These are phyloP conservation scores for Alternaria sp. DNA, from an alignment of 2,329 filamentous ascomycete species.

Conservation along the genomic window DNA sequence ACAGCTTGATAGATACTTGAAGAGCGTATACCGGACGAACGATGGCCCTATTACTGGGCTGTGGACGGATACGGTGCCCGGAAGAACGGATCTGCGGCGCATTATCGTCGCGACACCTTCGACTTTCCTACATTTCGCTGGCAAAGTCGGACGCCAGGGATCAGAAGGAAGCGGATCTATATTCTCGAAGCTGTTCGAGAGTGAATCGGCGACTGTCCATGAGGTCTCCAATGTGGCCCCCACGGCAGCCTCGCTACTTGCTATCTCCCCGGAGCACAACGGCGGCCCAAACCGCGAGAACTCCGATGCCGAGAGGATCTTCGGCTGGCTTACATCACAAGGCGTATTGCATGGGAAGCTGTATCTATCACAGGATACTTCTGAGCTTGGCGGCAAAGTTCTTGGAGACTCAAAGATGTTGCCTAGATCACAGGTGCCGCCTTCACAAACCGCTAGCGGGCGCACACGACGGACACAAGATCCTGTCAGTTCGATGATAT, in stretches of 20 bases:
- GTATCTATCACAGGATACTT: conserved; percentile 64
- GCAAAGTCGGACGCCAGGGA: conserved; percentile 73
- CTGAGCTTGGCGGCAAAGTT: conserved; percentile 74
- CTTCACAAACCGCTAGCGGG: conserved; percentile 68
- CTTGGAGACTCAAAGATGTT: conserved; percentile 82
- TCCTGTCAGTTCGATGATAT: conserved; percentile 76
- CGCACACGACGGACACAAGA: conserved; percentile 72
- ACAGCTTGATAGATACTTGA: conserved; percentile 69
- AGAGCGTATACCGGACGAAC: conserved; percentile 79
- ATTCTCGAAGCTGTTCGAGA: conserved; percentile 87
- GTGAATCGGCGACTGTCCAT: conserved; percentile 78
- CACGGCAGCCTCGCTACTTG: conserved; percentile 69
- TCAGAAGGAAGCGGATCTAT: conserved; percentile 83
- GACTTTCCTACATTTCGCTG: conserved; percentile 80
- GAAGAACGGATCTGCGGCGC: conserved; percentile 73
- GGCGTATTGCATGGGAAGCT: conserved; percentile 89
- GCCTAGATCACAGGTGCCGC: conserved; percentile 73
- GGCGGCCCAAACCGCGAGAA: conserved; percentile 61
- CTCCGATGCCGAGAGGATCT: conserved; percentile 70
- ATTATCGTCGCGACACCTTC: conserved; percentile 81
- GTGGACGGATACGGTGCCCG: conserved; percentile 77
- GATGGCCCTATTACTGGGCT: conserved; percentile 86
- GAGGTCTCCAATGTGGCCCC: conserved; percentile 69
- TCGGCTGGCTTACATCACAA: conserved; percentile 88
- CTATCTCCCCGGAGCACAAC: conserved; percentile 74